A percentile compares a stretch with the other conserved stretches of the same genome.
phyloP scores from a whole-genome alignment of 1,284 basidiomycete genomes.

The Ganoderma lucidum region DNA sequence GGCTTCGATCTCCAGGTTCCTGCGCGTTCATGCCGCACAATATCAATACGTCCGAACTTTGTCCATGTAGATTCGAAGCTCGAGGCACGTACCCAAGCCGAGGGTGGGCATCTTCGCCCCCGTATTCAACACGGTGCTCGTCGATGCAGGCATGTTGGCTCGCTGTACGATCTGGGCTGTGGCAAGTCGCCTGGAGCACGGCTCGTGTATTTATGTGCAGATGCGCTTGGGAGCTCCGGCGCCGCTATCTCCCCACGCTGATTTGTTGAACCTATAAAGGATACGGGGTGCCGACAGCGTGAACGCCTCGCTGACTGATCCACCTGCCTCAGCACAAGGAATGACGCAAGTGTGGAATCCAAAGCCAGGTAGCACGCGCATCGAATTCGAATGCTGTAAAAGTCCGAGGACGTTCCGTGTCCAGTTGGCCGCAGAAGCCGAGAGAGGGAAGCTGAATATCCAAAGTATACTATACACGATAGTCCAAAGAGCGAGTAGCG shows the following conservation, averaged over 20 bases:
- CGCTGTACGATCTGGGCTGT: neutral
- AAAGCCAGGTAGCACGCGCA: neutral
- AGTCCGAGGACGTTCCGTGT: neutral
- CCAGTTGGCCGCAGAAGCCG: neutral
- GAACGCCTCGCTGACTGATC: constrained; percentile 5
- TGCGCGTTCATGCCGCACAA: constrained; percentile 34
- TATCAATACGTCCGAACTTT: constrained; percentile 5
- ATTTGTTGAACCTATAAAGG: neutral
- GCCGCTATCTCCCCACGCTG: constrained; percentile 1
- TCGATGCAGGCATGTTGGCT: constrained; percentile 38
- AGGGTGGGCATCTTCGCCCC: constrained; percentile 78
- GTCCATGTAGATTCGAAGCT: constrained; percentile 5
- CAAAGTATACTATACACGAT: neutral
- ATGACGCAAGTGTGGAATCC: neutral
- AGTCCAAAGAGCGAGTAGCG: neutral
- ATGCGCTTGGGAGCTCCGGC: neutral
- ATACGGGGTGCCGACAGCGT: neutral
- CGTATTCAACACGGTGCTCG: constrained; percentile 71
- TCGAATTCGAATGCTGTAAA: neutral
- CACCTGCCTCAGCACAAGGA: neutral
- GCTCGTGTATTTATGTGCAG: neutral
- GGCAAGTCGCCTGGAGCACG: neutral
- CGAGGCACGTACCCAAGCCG: constrained; percentile 65
- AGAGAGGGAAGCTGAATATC: neutral
- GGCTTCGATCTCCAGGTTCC: constrained; percentile 85